Evolutionary conservation across 768 basidiomycete species (phyloP), one percentile per base, ranked within the genome.

Genomic region (Boletus sp.): DNA sequence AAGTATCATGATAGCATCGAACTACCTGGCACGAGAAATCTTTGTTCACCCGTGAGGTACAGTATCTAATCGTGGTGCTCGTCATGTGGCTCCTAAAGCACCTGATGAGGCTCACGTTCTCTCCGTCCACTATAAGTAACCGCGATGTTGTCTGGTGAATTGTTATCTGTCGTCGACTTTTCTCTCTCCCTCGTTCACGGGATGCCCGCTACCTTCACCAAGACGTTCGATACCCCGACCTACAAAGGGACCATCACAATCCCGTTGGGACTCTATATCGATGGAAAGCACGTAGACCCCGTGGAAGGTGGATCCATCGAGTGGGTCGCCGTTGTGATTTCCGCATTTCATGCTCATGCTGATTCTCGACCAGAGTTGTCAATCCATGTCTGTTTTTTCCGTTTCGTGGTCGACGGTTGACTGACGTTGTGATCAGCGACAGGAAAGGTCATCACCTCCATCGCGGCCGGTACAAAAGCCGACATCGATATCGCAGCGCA

Each of bases 181-280:
- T 46, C 17, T 24, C 29, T 24, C 15, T 5, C n/a, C 9, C 29
- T 24, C 33, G 46, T 33, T 35, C 40, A 39, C 54, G 18, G 47
- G 45, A 79, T 78, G 78, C 69, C 77, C 7, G 54, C 67, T 37
- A 73, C 71, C 10, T 81, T 76, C 67, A 64, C 64, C 10, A 69
- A 85, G 70, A 71, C 73, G n/a, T 85, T 84, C 61, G 74, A 85
- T 56, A 82, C 79, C 18, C 75, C 76, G 24, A 65, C 74, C 54
- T 87, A 75, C 78, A 86, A 83, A 69, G 85, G 84, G 36, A 74
- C 73, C n/a, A 67, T 77, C n/a, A 72, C 73, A 3, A 67, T 88
- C 58, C 75, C 79, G 56, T 83, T 87, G 24, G 86, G 88, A 28
- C 71, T 90, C 54, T 92, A 85, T 76, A 92, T 92, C 66, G 76